A percentile compares a stretch with the other conserved stretches of the same genome.
Conservation (phyloP, 2,329 filamentous ascomycete genomes). For the Botrytis fabae region DNA sequence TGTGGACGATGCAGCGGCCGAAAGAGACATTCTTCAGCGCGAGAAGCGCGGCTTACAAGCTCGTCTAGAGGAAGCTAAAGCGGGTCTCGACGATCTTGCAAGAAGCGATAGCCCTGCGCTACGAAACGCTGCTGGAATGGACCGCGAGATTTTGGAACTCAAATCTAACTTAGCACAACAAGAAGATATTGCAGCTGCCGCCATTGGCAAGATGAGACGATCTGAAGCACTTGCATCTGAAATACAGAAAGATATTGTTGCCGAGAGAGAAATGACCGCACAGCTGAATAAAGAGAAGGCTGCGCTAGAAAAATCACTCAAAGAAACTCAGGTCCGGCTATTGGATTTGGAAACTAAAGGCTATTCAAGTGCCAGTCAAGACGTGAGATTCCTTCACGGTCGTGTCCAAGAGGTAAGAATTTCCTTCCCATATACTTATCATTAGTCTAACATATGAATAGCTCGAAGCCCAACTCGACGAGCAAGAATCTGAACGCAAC, state of each 20-base stretch:
- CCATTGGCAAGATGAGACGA: constrained; percentile 94
- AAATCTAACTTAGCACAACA: constrained; percentile 88
- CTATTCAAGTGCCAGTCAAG: constrained; percentile 90
- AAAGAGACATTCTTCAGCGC: constrained; percentile 79
- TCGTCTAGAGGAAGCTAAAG: constrained; percentile 81
- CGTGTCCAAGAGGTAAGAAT: constrained; percentile 85
- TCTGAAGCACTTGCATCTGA: constrained; percentile 85
- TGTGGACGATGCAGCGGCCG: constrained; percentile 81
- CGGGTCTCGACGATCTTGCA: constrained; percentile 83
- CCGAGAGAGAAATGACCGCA: constrained; percentile 78
- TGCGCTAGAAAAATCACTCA: constrained; percentile 81
- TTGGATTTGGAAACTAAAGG: constrained; percentile 97
- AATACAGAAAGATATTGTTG: constrained; percentile 87
- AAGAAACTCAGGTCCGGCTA: constrained; percentile 84
- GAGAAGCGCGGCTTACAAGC: constrained; percentile 90
- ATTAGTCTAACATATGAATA: constrained; percentile 45
- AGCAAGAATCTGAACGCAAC: constrained; percentile 74
- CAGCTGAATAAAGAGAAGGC: constrained; percentile 89
- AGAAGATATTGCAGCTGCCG: constrained; percentile 87
- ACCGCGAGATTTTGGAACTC: constrained; percentile 85
- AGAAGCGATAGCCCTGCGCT: constrained; percentile 83
- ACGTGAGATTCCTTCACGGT: constrained; percentile 92
- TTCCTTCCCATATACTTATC: background rate
- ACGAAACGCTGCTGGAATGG: constrained; percentile 83
- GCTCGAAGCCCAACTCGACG: constrained; percentile 85